Conservation (phyloP, 1,284 basidiomycete species). For the Blastosporella zonata region DNA sequence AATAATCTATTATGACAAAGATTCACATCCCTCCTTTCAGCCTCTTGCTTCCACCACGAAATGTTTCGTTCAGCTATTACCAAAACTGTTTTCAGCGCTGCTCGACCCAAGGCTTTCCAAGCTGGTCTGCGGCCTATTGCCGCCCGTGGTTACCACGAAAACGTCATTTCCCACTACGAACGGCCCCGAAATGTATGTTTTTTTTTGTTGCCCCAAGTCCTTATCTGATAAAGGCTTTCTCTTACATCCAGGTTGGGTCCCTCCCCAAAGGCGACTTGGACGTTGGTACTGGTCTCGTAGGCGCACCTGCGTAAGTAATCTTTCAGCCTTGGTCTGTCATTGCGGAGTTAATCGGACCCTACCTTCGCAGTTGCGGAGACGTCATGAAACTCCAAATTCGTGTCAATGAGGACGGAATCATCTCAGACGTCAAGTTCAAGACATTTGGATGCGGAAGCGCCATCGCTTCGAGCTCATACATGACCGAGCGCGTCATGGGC, state of each 20-base stretch:
- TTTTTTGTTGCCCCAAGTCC: constrained; percentile 23
- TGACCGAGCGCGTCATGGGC: constrained; percentile 98
- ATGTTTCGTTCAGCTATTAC: constrained; percentile 69
- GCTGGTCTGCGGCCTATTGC: constrained; percentile 44
- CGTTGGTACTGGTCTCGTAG: constrained; percentile 97
- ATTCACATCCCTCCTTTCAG: constrained; percentile 10
- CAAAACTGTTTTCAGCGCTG: constrained; percentile 46
- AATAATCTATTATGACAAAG: constrained; percentile 19
- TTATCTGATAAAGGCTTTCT: constrained; percentile 55
- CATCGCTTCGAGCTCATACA: constrained; percentile 95
- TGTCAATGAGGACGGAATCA: constrained; percentile 92
- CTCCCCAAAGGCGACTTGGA: constrained; percentile 88
- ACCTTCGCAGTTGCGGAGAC: constrained; percentile 67
- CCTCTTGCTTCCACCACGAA: constrained; percentile 33
- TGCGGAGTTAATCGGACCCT: constrained; percentile 28
- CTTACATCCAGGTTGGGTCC: constrained; percentile 81
- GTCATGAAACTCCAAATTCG: constrained; percentile 99
- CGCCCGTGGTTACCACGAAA: constrained; percentile 82
- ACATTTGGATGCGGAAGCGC: constrained; percentile 97
- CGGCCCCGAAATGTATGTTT: constrained; percentile 86
- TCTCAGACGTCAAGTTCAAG: constrained; percentile 99
- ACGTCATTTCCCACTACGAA: constrained; percentile 96
- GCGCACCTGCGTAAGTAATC: constrained; percentile 89
- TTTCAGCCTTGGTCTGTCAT: constrained; percentile 8
- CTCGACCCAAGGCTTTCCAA: constrained; percentile 41